Percentiles rank a stretch among this genome's conserved stretches.
Conservation (phyloP, 106 monocot genomes). For the Narthecium ossifragum region DNA sequence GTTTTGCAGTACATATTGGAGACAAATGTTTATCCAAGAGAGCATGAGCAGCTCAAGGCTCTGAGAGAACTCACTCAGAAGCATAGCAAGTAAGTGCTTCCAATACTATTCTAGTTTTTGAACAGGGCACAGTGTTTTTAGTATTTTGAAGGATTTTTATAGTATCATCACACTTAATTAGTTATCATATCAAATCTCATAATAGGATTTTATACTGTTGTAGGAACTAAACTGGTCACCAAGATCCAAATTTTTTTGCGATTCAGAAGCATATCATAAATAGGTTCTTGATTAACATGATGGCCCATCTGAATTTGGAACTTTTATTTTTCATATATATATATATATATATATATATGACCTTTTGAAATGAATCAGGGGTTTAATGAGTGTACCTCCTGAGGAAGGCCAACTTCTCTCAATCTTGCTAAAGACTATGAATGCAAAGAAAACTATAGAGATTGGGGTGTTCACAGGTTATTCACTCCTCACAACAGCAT, state of each 20-base stretch:
- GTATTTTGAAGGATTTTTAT: too few species aligned
- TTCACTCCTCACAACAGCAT: conserved; percentile 22
- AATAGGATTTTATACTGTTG: too few species aligned
- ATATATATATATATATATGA: too few species aligned
- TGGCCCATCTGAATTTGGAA: too few species aligned
- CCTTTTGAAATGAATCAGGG: not conserved
- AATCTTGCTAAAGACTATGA: conserved; percentile 21
- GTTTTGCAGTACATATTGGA: conserved; percentile 18
- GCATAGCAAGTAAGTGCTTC: conserved; percentile 9
- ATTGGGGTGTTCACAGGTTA: conserved; percentile 36
- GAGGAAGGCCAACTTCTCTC: conserved; percentile 35
- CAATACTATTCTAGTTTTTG: not conserved
- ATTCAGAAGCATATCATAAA: too few species aligned
- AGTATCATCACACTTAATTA: too few species aligned
- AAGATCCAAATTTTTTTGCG: too few species aligned
- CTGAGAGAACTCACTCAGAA: conserved; percentile 11
- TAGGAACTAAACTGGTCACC: too few species aligned
- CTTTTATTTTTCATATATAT: too few species aligned
- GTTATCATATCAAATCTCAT: too few species aligned
- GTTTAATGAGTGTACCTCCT: conserved; percentile 7
- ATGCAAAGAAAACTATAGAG: conserved; percentile 21
- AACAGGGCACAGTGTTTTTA: not conserved
- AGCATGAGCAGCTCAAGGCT: conserved; percentile 23
- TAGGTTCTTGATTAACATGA: too few species aligned
- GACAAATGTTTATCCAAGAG: conserved; percentile 28